Conservation (phyloP, 2,329 filamentous ascomycete species). For the Aspergillus quadrilineatus region DNA sequence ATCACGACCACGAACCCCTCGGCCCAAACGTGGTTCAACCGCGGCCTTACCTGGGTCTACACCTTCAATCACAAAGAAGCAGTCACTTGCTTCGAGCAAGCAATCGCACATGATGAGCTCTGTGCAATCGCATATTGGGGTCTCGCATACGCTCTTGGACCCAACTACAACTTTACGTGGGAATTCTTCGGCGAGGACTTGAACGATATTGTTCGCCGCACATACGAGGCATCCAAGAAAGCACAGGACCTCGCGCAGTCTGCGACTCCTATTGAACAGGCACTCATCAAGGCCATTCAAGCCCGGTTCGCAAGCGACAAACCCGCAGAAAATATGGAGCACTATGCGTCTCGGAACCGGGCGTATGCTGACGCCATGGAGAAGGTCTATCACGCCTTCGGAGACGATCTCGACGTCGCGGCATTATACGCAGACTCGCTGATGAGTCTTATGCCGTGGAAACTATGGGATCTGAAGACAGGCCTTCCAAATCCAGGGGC, state of each 20-base stretch:
- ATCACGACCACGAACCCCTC: slow-evolving; percentile 26
- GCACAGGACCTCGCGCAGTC: slow-evolving; percentile 41
- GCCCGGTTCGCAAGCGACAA: slow-evolving; percentile 59
- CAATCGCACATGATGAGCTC: slow-evolving; percentile 32
- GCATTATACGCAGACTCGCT: slow-evolving; percentile 63
- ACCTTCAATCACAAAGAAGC: slow-evolving; percentile 44
- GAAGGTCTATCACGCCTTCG: slow-evolving; percentile 52
- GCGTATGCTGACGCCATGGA: slow-evolving; percentile 64
- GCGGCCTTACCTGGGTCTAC: slow-evolving; percentile 37
- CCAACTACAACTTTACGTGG: slow-evolving; percentile 81
- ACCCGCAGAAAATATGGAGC: slow-evolving; percentile 48
- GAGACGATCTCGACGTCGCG: slow-evolving; percentile 59
- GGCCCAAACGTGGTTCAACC: slow-evolving; percentile 37
- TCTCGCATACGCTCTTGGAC: slow-evolving; percentile 64
- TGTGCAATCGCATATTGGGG: slow-evolving; percentile 46
- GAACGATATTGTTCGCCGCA: slow-evolving; percentile 47
- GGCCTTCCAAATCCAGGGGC: slow-evolving; percentile 57
- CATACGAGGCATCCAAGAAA: slow-evolving; percentile 46
- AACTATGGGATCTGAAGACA: slow-evolving; percentile 61
- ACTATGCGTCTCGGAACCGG: slow-evolving; percentile 55
- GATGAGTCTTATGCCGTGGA: slow-evolving; percentile 66
- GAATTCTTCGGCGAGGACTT: slow-evolving; percentile 66
- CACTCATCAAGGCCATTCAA: slow-evolving; percentile 63
- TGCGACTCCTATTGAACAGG: slow-evolving; percentile 52
- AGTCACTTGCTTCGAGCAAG: slow-evolving; percentile 37